Evolutionary conservation across 2,329 filamentous ascomycete species (phyloP), one percentile per base, ranked within the genome.

Genomic region (Leptographium flavum): DNA sequence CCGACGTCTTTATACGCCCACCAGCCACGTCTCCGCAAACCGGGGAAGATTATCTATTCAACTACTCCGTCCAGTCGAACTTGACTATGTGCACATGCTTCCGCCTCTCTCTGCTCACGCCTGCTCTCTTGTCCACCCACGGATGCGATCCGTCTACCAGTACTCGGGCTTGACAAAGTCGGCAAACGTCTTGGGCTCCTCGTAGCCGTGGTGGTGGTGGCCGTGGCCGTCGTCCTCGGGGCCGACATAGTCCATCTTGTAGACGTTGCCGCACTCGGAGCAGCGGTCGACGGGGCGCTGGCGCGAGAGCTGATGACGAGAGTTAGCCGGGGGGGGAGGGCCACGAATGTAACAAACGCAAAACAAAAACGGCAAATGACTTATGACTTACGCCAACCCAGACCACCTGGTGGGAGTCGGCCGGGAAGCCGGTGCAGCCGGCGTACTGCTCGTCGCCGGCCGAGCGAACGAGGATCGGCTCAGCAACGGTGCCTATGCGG

Each of bases 231-330:
- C 81, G 54, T 92, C 83, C 61, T 80, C 64, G 43, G 87, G 80
- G 50, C 92, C 92, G 54, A 94, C 70, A 67, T 94, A 98, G 63
- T 95, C 83, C 85, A 96, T 92, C 81, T 94, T 93, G 74, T 94
- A 88, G 56, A 92, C 86, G 64, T 80, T 86, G 56, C 92, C 92
- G 70, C 92, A 98, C 74, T 98, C 92, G 60, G 80, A 80, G 80
- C 92, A 98, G 65, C 92, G 87, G 73, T 93, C 86, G 57, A 94
- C 67, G 47, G 92, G 92, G 63, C 92, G 87, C 48, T 92, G 81
- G 61, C 85, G 85, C 63, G 84, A 83, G 60, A 93, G 76, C 85
- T 28, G 23, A 11, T 7, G 21, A 22, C 32, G 5, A 28, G 10
- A n/a, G n/a, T n/a, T n/a, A n/a, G n/a, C n/a, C n/a, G n/a, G n/a